These are phyloP conservation scores for Schizosaccharomyces cryophilus DNA, from an alignment of 805 yeast species.

Conservation along the genomic window DNA sequence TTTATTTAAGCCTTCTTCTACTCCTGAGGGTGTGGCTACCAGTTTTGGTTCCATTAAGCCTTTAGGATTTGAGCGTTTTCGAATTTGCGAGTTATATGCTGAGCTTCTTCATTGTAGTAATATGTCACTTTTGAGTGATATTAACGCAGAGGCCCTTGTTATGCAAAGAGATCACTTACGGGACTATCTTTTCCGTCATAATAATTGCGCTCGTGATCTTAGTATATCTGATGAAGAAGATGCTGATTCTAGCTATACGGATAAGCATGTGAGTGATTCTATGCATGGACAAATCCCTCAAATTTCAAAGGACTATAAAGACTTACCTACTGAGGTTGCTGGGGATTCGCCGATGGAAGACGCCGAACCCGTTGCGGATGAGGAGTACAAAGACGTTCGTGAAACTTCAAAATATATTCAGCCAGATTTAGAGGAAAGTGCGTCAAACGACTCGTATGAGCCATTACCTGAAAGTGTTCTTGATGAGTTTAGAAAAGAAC, in stretches of 20 bases:
- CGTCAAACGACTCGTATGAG: background rate
- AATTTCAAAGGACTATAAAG: background rate
- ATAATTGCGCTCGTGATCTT: background rate
- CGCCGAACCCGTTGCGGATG: constrained; percentile 1
- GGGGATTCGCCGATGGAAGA: constrained; percentile 4
- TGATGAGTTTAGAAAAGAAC: constrained; percentile 10
- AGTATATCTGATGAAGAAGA: background rate
- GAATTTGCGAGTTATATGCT: constrained; percentile 75
- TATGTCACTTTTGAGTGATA: constrained; percentile 72
- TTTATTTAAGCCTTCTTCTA: constrained; percentile 17
- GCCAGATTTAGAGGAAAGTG: background rate
- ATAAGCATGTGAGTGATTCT: background rate
- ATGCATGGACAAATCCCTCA: background rate
- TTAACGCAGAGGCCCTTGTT: constrained; percentile 42
- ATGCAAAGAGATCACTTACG: constrained; percentile 46
- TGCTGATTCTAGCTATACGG: constrained; percentile 3
- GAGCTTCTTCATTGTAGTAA: constrained; percentile 92
- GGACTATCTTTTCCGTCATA: constrained; percentile 9
- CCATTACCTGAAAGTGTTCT: background rate
- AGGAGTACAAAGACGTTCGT: background rate
- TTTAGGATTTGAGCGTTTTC: constrained; percentile 74
- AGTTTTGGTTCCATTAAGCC: constrained; percentile 48
- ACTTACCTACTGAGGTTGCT: background rate
- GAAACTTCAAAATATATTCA: background rate
- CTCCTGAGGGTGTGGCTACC: constrained; percentile 22